A percentile compares a stretch with the other conserved stretches of the same genome.
These are phyloP conservation scores for Pythium coloratum DNA, from an alignment of 352 stramenopile species.

Conservation along the genomic window DNA sequence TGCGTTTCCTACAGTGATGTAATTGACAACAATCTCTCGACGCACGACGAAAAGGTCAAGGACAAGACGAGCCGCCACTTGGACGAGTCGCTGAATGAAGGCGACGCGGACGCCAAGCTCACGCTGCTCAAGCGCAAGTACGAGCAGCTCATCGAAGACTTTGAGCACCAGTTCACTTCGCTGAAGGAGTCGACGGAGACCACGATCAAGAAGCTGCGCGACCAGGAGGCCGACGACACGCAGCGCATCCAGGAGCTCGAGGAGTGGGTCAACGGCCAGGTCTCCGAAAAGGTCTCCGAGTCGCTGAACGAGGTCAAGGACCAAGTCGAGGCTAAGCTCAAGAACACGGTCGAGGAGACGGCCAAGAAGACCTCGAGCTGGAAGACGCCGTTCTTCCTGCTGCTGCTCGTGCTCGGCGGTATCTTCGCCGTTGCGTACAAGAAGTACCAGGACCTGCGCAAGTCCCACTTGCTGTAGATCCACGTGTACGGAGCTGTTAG, in stretches of 20 bases:
- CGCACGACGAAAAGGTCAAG: slow-evolving; percentile 64
- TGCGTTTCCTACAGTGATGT: slow-evolving; percentile 45
- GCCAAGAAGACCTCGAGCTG: slow-evolving; percentile 72
- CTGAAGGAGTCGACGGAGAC: slow-evolving; percentile 84
- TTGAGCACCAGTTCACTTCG: slow-evolving; percentile 83
- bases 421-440: slow-evolving; percentile 70
- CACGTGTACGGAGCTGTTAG: neutral
- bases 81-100: slow-evolving; percentile 47
- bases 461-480: slow-evolving; percentile 83
- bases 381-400: slow-evolving; percentile 83
- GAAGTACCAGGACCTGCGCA: slow-evolving; percentile 88
- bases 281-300: slow-evolving; percentile 53
- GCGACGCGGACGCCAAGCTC: slow-evolving; percentile 61
- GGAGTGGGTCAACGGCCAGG: slow-evolving; percentile 59
- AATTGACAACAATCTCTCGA: slow-evolving; percentile 49
- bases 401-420: slow-evolving; percentile 66
- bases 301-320: slow-evolving; percentile 62
- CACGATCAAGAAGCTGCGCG: slow-evolving; percentile 76
- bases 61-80: slow-evolving; percentile 51
- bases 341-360: slow-evolving; percentile 70
- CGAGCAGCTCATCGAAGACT: slow-evolving; percentile 77
- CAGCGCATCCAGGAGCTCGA: slow-evolving; percentile 75
- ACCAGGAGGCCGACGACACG: slow-evolving; percentile 68
- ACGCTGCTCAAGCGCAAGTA: slow-evolving; percentile 78
- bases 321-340: slow-evolving; percentile 67